Evolutionary conservation across 139 green algal genomes (phyloP), one percentile per base, ranked within the genome.

Genomic region (Tetradesmus obliquus): DNA sequence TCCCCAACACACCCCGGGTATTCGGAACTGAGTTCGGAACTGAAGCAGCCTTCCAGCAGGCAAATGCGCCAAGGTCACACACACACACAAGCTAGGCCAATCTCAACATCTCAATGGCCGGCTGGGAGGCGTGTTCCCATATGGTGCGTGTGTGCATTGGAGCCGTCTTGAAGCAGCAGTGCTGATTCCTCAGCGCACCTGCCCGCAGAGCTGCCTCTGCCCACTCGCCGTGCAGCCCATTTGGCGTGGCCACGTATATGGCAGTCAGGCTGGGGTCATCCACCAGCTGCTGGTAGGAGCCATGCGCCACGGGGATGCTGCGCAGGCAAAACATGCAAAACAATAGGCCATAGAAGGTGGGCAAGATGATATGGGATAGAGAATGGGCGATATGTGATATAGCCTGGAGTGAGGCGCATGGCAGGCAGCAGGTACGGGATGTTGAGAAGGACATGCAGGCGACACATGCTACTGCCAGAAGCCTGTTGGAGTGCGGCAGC

Each of bases 181-280:
- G 32, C 32, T 45, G 32, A 45, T 45, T 45, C 32, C 32, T 6
- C 66, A 71, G 60, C 66, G 3, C 66, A 76, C 66, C 66, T 76
- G 88, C 80, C 5, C 51, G n/a, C n/a, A 92, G 54, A 58, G 89
- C 89, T 45, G 91, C 91, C 53, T 55, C 69, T 19, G 87, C 76
- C 91, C 92, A 95, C 22, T 88, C 51, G 12, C 92, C 94, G 79
- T 96, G 94, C 76, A 95, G 91, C 15, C 94, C 94, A 81, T 95
- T 95, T n/a, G 94, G 94, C 51, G 94, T 90, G 17, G 92, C 94
- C 20, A 97, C 87, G 80, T 97, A 97, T 55, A 96, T 94, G 9
- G 94, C 94, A 79, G 96, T 93, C 5, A 97, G 74, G 4, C 92
- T 90, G 5, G 94, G 92, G 60, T 96, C 93, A 0, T 90, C 90